Conservation (phyloP, 1,284 basidiomycete species). For the Golubevia sp. region DNA sequence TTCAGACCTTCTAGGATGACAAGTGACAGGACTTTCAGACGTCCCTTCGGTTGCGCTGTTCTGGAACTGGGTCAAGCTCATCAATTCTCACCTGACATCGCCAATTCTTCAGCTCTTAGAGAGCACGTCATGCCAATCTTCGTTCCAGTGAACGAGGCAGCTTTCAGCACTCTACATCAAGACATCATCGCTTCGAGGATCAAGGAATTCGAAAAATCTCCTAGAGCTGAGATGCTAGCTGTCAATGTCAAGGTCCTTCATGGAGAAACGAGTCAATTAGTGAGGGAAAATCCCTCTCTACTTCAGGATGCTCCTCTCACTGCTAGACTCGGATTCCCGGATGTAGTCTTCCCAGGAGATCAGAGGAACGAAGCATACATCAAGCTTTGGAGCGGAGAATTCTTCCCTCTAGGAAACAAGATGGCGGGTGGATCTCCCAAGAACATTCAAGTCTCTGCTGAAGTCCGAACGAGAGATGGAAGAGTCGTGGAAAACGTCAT, state of each 20-base stretch:
- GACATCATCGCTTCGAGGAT: conserved; percentile 82
- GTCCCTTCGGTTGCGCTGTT: conserved; percentile 92
- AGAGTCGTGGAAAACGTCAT: conserved; percentile 75
- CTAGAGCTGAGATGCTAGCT: conserved; percentile 82
- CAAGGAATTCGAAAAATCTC: conserved; percentile 81
- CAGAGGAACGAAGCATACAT: conserved; percentile 92
- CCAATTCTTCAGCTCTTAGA: conserved; percentile 52
- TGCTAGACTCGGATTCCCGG: conserved; percentile 89
- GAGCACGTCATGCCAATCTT: conserved; percentile 90
- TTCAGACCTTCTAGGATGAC: conserved; percentile 34
- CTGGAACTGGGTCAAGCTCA: conserved; percentile 75
- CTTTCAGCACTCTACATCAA: conserved; percentile 91
- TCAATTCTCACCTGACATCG: conserved; percentile 68
- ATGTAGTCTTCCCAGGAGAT: conserved; percentile 91
- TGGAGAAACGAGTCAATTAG: conserved; percentile 75
- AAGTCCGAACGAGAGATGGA: conserved; percentile 80
- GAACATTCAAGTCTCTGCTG: conserved; percentile 87
- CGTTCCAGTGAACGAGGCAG: conserved; percentile 76
- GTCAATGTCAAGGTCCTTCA: conserved; percentile 89
- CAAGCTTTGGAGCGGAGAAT: conserved; percentile 64
- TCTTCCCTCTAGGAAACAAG: conserved; percentile 40
- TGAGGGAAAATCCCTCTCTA: conserved; percentile 84
- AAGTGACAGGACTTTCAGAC: conserved; percentile 66
- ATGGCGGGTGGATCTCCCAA: conserved; percentile 35
- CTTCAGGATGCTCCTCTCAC: conserved; percentile 81